Conservation (phyloP, 371 early-diverging fungal species). For the Choanephora cucurbitarum region DNA sequence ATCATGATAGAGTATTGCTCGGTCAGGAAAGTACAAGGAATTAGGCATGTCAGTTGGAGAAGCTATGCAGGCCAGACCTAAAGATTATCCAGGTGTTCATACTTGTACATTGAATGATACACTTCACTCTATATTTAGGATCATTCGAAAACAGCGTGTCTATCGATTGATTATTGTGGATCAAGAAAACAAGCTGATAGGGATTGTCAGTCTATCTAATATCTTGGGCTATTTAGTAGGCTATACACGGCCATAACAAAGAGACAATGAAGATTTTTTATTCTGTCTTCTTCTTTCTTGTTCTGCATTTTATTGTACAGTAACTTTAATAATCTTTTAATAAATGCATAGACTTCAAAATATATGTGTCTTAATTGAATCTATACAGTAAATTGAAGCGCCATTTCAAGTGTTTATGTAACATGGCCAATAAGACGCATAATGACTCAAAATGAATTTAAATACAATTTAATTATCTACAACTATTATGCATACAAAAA, state of each 20-base stretch:
- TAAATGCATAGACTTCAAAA: no score
- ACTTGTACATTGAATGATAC: constrained; percentile 88
- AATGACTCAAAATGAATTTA: background rate
- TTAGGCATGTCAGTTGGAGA: constrained; percentile 85
- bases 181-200: constrained; percentile 74
- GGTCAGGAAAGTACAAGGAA: constrained; percentile 56
- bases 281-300: no score
- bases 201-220: constrained; percentile 89
- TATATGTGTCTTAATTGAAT: no score
- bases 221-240: constrained; percentile 73
- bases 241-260: constrained; percentile 23
- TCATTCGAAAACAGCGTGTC: constrained; percentile 80
- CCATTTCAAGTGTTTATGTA: no score
- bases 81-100: constrained; percentile 93
- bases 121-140: constrained; percentile 82
- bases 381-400: no score
- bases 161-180: constrained; percentile 92
- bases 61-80: constrained; percentile 79
- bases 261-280: no score
- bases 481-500: constrained; percentile 7
- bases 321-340: no score
- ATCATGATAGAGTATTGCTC: constrained; percentile 45
- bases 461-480: background rate
- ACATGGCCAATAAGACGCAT: no score
- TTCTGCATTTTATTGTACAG: no score